Conservation (phyloP, 441 rosid species). For the Codiaeum variegatum region DNA sequence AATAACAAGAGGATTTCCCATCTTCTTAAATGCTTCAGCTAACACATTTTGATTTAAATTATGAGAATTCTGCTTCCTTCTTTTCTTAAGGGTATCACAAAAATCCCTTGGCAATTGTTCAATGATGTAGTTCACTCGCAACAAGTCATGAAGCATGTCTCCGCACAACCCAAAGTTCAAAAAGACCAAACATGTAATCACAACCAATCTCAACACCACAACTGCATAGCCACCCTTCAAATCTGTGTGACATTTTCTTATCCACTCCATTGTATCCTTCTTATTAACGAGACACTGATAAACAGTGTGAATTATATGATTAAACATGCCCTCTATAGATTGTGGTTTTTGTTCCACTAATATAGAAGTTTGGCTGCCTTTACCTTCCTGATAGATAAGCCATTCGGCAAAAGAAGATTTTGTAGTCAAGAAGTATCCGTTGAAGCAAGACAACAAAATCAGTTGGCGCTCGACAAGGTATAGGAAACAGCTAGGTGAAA, state of each 20-base stretch:
- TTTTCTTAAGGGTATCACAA: constrained; percentile 15
- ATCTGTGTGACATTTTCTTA: constrained; percentile 15
- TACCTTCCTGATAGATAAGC: constrained; percentile 12
- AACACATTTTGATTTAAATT: not conserved
- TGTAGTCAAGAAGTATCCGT: constrained; percentile 26
- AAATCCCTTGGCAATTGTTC: constrained; percentile 31
- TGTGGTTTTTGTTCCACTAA: not conserved
- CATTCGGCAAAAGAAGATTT: constrained; percentile 32
- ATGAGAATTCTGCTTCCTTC: not conserved
- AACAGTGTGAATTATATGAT: constrained; percentile 10
- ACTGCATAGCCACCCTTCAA: constrained; percentile 15
- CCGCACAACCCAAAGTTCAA: constrained; percentile 27
- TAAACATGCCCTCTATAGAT: not conserved
- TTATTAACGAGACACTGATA: constrained; percentile 17
- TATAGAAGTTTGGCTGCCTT: not conserved
- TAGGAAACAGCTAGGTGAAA: constrained; percentile 40
- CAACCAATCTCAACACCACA: constrained; percentile 36
- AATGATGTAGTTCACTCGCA: constrained; percentile 17
- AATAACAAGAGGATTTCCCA: constrained; percentile 14
- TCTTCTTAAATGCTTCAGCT: constrained; percentile 30
- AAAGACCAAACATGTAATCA: constrained; percentile 31
- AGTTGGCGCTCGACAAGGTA: constrained; percentile 41
- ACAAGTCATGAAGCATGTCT: constrained; percentile 21
- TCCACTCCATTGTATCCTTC: constrained; percentile 32
- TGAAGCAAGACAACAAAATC: constrained; percentile 21